Percentiles rank a stretch among this genome's conserved stretches.
Conservation (phyloP, 2,329 filamentous ascomycete species). For the Lecanicillium sp. region DNA sequence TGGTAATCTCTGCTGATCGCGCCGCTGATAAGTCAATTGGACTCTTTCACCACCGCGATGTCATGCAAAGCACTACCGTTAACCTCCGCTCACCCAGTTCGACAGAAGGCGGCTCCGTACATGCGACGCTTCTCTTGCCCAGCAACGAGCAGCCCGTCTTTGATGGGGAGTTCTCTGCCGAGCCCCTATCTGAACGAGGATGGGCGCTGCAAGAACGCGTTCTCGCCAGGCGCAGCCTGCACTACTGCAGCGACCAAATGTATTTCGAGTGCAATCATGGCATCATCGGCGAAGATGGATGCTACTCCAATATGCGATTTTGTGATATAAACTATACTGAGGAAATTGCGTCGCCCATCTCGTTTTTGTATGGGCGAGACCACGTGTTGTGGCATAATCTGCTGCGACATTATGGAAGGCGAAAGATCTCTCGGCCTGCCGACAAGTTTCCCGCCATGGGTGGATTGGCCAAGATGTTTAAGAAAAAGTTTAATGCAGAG, state of each 20-base stretch:
- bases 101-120: no score
- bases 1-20: conserved; percentile 4
- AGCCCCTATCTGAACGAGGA: conserved; percentile 1
- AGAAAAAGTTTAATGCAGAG: conserved; percentile 3
- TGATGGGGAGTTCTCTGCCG: background rate
- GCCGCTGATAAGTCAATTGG: background rate
- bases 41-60: background rate
- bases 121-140: no score
- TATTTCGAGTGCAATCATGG: conserved; percentile 9
- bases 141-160: no score
- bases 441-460: conserved; percentile 13
- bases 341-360: no score
- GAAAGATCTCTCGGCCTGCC: conserved; percentile 9
- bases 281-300: conserved; percentile 8
- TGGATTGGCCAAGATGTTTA: conserved; percentile 11
- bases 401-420: conserved; percentile 5
- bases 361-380: no score
- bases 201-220: conserved; percentile 3
- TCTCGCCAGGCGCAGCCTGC: background rate
- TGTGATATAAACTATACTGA: background rate
- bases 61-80: background rate
- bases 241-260: conserved; percentile 4
- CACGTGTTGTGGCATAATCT: background rate
- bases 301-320: background rate
- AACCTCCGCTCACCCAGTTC: no score